Conservation (phyloP, 306 rosid species). For the Crataegus laevigata region DNA sequence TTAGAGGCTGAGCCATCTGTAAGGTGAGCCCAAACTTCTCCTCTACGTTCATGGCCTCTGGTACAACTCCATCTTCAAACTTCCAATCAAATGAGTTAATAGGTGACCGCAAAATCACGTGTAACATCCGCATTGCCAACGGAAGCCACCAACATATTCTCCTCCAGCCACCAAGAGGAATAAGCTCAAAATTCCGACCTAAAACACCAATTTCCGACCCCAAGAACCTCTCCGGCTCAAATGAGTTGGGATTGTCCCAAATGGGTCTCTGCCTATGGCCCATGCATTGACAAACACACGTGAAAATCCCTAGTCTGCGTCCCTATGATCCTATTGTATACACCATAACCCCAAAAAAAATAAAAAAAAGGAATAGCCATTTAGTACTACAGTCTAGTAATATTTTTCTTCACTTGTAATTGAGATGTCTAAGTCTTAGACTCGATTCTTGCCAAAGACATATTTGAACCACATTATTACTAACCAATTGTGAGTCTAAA, state of each 20-base stretch:
- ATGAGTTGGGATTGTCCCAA: constrained; percentile 3
- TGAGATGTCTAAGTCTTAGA: accelerated
- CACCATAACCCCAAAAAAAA: too few relatives aligned
- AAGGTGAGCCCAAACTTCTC: constrained; percentile 9
- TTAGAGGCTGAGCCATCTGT: not conserved
- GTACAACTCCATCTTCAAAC: constrained; percentile 17
- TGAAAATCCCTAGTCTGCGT: too few relatives aligned
- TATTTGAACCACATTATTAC: too few relatives aligned
- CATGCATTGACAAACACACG: not conserved
- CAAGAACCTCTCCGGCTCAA: constrained; percentile 16
- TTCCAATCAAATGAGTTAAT: constrained; percentile 28
- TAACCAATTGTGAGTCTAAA: accelerated
- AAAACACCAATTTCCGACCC: not conserved
- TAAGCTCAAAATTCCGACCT: constrained; percentile 22
- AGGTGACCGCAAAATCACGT: constrained; percentile 24
- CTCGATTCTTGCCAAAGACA: too few relatives aligned
- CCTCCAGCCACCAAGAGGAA: constrained; percentile 27
- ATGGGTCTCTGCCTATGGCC: constrained; percentile 13
- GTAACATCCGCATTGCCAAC: constrained; percentile 19
- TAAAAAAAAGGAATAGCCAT: too few relatives aligned
- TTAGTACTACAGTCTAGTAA: too few relatives aligned
- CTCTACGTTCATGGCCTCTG: constrained; percentile 11
- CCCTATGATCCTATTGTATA: too few relatives aligned
- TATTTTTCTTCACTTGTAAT: too few relatives aligned
- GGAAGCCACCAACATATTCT: constrained; percentile 28